phyloP scores from a whole-genome alignment of 108 stramenopile genomes.

The Skeletonema marinoi region DNA sequence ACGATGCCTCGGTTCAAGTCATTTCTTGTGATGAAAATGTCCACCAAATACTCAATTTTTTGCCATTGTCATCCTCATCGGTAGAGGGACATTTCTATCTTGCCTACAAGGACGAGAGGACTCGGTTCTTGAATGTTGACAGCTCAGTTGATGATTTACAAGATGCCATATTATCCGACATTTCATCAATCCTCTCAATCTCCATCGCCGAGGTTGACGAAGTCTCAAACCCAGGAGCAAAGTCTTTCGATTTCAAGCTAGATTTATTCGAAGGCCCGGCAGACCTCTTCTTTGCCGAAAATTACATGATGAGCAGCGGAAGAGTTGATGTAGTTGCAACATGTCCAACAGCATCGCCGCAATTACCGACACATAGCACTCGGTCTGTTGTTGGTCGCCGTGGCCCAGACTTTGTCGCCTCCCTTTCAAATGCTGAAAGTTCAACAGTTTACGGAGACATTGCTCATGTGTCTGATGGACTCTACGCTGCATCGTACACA shows the following conservation, averaged over 20 bases:
- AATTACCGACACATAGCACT: not conserved
- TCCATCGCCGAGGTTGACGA: constrained; percentile 18
- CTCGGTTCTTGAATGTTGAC: constrained; percentile 47
- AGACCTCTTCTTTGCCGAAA: constrained; percentile 42
- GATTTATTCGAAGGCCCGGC: constrained; percentile 19
- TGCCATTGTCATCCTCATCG: not conserved
- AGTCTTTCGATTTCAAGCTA: constrained; percentile 12
- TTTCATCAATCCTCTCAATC: constrained; percentile 42
- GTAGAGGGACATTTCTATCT: constrained; percentile 62
- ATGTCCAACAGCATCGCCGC: constrained; percentile 29
- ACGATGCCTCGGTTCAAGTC: constrained; percentile 24
- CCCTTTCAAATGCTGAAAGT: constrained; percentile 23
- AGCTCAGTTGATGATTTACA: constrained; percentile 40
- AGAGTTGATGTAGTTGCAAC: constrained; percentile 15
- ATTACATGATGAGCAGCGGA: constrained; percentile 35
- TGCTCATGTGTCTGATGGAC: constrained; percentile 42
- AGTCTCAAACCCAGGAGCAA: constrained; percentile 1
- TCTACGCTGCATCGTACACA: constrained; percentile 56
- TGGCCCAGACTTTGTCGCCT: constrained; percentile 58
- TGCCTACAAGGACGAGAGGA: constrained; percentile 41
- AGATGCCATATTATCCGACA: constrained; percentile 44
- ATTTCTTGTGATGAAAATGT: constrained; percentile 60
- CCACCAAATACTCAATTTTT: constrained; percentile 39
- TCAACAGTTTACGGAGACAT: constrained; percentile 20
- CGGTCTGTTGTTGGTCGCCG: constrained; percentile 52